Conservation (phyloP, 2,329 filamentous ascomycete genomes). For the Clarireedia hainanense region DNA sequence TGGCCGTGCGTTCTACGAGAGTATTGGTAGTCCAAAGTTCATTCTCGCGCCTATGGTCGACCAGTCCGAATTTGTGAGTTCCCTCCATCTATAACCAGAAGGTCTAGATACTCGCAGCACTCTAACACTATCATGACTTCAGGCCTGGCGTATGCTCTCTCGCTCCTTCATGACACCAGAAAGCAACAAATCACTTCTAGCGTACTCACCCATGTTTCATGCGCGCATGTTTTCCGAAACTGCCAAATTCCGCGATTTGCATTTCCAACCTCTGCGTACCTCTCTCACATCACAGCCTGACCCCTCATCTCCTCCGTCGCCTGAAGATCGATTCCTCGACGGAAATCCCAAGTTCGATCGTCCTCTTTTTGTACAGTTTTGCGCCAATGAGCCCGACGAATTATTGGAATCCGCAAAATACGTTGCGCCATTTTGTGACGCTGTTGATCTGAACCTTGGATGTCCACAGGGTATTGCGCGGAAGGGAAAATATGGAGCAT, state of each 20-base stretch:
- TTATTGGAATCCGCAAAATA: slow-evolving; percentile 70
- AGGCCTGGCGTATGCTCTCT: slow-evolving; percentile 97
- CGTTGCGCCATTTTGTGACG: slow-evolving; percentile 84
- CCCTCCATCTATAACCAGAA: background rate
- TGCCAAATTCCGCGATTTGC: slow-evolving; percentile 64
- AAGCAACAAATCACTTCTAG: slow-evolving; percentile 59
- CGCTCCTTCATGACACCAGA: slow-evolving; percentile 75
- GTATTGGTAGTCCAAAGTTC: slow-evolving; percentile 83
- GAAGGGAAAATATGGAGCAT: slow-evolving; percentile 86
- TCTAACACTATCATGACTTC: slow-evolving; percentile 8
- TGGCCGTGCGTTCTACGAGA: slow-evolving; percentile 89
- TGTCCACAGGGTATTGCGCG: slow-evolving; percentile 94
- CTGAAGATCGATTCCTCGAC: slow-evolving; percentile 57
- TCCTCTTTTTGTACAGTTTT: slow-evolving; percentile 94
- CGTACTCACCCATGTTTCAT: slow-evolving; percentile 95
- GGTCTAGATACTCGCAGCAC: background rate
- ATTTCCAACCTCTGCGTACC: slow-evolving; percentile 59
- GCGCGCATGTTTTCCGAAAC: slow-evolving; percentile 78
- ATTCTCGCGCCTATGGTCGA: slow-evolving; percentile 97
- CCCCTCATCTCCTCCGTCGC: slow-evolving; percentile 22
- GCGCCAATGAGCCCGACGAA: slow-evolving; percentile 77
- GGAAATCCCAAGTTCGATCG: slow-evolving; percentile 79
- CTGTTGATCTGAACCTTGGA: slow-evolving; percentile 89
- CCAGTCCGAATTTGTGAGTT: slow-evolving; percentile 87
- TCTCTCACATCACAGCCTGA: slow-evolving; percentile 24